Conservation (phyloP, 768 basidiomycete genomes). For the Boletellus ananas region DNA sequence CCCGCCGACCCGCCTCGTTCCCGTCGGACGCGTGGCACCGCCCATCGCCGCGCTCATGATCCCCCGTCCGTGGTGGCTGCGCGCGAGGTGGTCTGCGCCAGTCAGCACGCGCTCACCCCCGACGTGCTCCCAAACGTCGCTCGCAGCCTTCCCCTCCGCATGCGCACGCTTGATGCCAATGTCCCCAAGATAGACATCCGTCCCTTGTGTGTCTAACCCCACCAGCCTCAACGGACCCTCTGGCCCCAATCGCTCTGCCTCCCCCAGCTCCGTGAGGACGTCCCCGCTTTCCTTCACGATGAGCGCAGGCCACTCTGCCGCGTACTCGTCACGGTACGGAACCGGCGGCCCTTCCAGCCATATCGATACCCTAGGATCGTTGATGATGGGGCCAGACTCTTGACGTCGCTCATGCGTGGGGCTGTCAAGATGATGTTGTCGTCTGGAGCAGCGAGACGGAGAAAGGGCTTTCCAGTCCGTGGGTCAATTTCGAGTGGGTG, state of each 20-base stretch:
- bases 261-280: conserved; percentile 18
- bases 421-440: conserved; percentile 58
- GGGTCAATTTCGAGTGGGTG: conserved; percentile 41
- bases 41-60: conserved; percentile 69
- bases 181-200: conserved; percentile 50
- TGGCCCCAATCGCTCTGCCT: conserved; percentile 15
- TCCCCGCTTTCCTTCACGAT: conserved; percentile 18
- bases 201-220: conserved; percentile 46
- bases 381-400: conserved; percentile 38
- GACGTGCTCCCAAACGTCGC: too few species aligned
- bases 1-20: conserved; percentile 58
- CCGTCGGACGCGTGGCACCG: conserved; percentile 43
- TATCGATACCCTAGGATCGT: conserved; percentile 45
- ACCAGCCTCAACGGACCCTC: conserved; percentile 33
- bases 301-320: conserved; percentile 34
- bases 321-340: conserved; percentile 49
- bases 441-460: conserved; percentile 48
- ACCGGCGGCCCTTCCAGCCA: conserved; percentile 48
- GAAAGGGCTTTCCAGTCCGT: conserved; percentile 49
- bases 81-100: conserved; percentile 53
- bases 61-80: conserved; percentile 60
- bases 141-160: too few species aligned
- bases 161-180: conserved; percentile 23
- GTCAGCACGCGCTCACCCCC: neutral
- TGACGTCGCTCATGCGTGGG: conserved; percentile 45